Evolutionary conservation across 305 asterid genomes (phyloP).

Genomic region (Solanum hybrid): DNA sequence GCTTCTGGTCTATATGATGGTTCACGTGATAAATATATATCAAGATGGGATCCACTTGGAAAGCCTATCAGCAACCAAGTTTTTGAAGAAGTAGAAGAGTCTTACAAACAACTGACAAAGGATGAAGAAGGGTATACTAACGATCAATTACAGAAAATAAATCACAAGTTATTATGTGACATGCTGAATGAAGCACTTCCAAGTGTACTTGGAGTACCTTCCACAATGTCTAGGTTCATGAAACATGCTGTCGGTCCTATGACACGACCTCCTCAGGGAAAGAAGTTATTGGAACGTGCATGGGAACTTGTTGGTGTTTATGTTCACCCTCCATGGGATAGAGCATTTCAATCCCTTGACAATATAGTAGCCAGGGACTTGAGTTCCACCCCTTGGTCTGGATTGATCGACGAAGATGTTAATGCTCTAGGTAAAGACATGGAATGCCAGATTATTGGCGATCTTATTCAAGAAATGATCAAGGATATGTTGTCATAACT

Average conservation of each 20-base stretch:
- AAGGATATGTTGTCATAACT: conserved; percentile 16
- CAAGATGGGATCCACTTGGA: conserved; percentile 78
- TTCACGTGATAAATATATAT: conserved; percentile 38
- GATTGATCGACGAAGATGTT: conserved; percentile 47
- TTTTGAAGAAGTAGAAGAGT: conserved; percentile 67
- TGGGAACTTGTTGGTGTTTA: conserved; percentile 41
- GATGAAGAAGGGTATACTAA: conserved; percentile 26
- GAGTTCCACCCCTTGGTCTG: conserved; percentile 48
- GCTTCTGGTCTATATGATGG: conserved; percentile 75
- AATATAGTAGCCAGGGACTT: conserved; percentile 56
- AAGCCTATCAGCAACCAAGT: conserved; percentile 63
- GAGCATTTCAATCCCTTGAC: conserved; percentile 41
- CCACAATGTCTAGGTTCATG: conserved; percentile 35
- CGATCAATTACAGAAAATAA: conserved; percentile 32
- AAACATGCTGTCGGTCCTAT: conserved; percentile 31
- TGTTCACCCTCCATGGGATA: conserved; percentile 48
- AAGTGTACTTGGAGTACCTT: conserved; percentile 40
- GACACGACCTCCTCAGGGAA: conserved; percentile 51
- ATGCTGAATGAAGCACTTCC: conserved; percentile 78
- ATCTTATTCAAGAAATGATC: conserved; percentile 57
- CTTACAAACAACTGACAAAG: conserved; percentile 29
- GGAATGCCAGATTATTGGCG: conserved; percentile 47
- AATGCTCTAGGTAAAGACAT: conserved; percentile 52
- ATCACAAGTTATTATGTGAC: conserved; percentile 58
- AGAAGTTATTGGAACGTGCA: conserved; percentile 44